Conservation (phyloP, 2,329 filamentous ascomycete species). For the Trichoderma afroharzianum region DNA sequence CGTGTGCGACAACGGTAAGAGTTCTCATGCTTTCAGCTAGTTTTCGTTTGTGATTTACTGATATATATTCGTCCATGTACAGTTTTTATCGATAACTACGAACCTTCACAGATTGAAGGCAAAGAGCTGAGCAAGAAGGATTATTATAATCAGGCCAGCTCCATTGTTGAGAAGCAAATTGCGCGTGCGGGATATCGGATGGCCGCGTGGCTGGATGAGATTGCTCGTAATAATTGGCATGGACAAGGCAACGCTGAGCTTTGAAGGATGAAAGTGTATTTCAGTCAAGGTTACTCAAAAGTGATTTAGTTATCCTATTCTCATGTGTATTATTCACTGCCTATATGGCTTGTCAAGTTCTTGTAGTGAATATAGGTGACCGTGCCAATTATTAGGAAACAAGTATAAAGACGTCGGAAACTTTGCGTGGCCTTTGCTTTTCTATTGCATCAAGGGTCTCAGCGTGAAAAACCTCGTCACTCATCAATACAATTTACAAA, state of each 20-base stretch:
- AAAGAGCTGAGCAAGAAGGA: not conserved
- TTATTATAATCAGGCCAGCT: not conserved
- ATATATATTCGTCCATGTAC: not conserved
- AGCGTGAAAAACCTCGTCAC: too few relatives aligned
- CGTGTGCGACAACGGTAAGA: not conserved
- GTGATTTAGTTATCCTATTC: not conserved
- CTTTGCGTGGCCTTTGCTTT: too few relatives aligned
- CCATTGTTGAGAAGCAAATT: not conserved
- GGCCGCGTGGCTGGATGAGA: not conserved
- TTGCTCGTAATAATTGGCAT: not conserved
- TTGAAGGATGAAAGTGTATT: not conserved
- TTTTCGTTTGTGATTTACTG: not conserved
- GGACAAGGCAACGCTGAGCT: not conserved
- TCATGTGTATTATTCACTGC: not conserved
- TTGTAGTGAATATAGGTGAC: too few relatives aligned
- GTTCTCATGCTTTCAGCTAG: rapidly evolving
- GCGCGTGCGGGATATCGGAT: not conserved
- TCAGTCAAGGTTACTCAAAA: not conserved
- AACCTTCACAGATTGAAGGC: not conserved
- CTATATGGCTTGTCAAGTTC: too few relatives aligned
- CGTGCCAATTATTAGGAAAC: too few relatives aligned
- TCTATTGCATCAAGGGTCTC: too few relatives aligned
- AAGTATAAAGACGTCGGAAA: too few relatives aligned
- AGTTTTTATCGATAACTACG: not conserved
- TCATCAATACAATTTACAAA: too few relatives aligned